phyloP scores from a whole-genome alignment of 257 asterid genomes.

The Nicotiana sylvestris region DNA sequence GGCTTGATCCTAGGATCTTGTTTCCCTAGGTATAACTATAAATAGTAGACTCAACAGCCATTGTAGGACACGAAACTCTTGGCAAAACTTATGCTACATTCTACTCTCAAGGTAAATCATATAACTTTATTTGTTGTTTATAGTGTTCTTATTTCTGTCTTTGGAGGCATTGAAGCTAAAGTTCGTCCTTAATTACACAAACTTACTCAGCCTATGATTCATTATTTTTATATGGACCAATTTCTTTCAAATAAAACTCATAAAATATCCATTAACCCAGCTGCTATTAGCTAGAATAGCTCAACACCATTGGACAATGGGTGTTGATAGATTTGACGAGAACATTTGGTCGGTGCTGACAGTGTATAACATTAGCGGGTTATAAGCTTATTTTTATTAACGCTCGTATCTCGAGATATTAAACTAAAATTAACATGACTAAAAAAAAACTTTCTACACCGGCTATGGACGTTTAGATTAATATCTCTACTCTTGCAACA shows the following conservation, averaged over 20 bases:
- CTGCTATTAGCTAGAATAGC: background rate
- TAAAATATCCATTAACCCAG: background rate
- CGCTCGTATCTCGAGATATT: background rate
- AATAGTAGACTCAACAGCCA: no score
- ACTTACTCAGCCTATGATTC: no score
- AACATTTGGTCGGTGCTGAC: conserved; percentile 7
- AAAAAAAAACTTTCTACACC: background rate
- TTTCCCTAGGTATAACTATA: no score
- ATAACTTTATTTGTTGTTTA: no score
- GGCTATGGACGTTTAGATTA: background rate
- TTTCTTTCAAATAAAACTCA: background rate
- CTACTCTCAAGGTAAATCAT: no score
- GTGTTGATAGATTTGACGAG: background rate
- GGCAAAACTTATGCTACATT: no score
- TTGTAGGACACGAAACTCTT: no score
- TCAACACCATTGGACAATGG: background rate
- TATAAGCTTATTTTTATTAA: background rate
- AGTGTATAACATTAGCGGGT: background rate
- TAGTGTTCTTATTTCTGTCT: no score
- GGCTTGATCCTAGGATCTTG: no score
- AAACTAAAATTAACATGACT: background rate
- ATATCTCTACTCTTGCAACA: background rate
- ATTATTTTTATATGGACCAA: background rate
- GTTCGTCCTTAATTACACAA: no score
- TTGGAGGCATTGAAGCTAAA: no score